phyloP scores from a whole-genome alignment of 2,329 filamentous ascomycete genomes.

The Microdochium paspali region DNA sequence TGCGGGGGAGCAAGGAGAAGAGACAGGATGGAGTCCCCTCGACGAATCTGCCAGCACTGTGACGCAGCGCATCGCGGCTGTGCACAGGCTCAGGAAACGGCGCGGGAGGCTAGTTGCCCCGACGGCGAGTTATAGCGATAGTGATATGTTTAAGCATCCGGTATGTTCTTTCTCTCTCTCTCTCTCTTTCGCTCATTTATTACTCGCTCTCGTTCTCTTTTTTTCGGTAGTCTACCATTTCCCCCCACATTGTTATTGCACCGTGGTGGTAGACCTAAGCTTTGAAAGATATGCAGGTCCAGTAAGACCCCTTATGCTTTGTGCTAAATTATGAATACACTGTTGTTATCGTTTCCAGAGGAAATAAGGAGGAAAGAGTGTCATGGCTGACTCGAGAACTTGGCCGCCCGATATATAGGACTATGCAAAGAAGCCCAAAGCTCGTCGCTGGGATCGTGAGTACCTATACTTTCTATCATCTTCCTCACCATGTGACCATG shows the following conservation, averaged over 20 bases:
- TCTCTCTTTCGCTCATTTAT: not conserved
- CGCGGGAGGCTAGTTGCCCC: slow-evolving; percentile 65
- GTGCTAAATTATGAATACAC: too few species aligned
- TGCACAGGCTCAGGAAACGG: slow-evolving; percentile 59
- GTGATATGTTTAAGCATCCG: slow-evolving; percentile 74
- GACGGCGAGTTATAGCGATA: slow-evolving; percentile 67
- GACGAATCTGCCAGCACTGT: not conserved
- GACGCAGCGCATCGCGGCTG: slow-evolving; percentile 43
- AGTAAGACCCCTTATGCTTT: too few species aligned
- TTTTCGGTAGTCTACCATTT: too few species aligned
- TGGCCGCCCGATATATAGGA: slow-evolving; percentile 19
- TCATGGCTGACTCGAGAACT: not conserved
- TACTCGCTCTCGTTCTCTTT: not conserved
- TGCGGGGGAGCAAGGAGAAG: too few species aligned
- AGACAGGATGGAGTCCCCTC: not conserved
- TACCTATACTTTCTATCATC: slow-evolving; percentile 12
- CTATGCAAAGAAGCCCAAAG: slow-evolving; percentile 56
- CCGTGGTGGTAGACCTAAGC: too few species aligned
- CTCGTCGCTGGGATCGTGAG: slow-evolving; percentile 79
- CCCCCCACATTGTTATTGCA: too few species aligned
- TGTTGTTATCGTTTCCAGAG: too few species aligned
- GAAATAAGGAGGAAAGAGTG: too few species aligned
- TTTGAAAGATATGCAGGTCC: too few species aligned
- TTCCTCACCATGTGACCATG: not conserved
- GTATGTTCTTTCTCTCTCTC: slow-evolving; percentile 29